phyloP scores from a whole-genome alignment of 345 rosid species.

The Euphorbia lathyris region DNA sequence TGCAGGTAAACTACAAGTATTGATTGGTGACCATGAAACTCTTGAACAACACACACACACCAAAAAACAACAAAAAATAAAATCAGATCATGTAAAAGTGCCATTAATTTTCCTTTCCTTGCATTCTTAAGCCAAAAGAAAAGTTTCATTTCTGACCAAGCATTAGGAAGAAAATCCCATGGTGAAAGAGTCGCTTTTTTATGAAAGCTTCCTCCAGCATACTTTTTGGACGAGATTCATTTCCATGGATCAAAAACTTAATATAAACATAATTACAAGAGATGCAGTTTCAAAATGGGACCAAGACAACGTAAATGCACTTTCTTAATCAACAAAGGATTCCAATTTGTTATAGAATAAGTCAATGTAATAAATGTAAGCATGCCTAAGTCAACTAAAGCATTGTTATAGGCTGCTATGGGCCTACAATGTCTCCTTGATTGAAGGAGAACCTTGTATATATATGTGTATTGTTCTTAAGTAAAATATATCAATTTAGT shows the following conservation, averaged over 20 bases:
- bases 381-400: too few relatives aligned
- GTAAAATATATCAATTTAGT: too few relatives aligned
- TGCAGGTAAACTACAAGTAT: neutral
- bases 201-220: too few relatives aligned
- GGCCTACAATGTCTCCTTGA: too few relatives aligned
- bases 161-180: neutral
- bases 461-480: too few relatives aligned
- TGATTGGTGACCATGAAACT: neutral
- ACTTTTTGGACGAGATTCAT: neutral
- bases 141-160: neutral
- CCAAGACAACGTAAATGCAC: neutral
- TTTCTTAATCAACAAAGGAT: neutral
- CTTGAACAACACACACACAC: neutral
- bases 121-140: neutral
- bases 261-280: too few relatives aligned
- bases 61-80: neutral
- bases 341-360: too few relatives aligned
- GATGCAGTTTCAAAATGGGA: neutral
- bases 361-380: too few relatives aligned
- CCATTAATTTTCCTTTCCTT: neutral
- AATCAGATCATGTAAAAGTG: neutral
- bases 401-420: too few relatives aligned
- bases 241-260: neutral
- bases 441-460: too few relatives aligned
- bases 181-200: neutral